Evolutionary conservation across 768 basidiomycete genomes (phyloP), one percentile per base, ranked within the genome.

Genomic region (Brasilioporus rufonigricans): DNA sequence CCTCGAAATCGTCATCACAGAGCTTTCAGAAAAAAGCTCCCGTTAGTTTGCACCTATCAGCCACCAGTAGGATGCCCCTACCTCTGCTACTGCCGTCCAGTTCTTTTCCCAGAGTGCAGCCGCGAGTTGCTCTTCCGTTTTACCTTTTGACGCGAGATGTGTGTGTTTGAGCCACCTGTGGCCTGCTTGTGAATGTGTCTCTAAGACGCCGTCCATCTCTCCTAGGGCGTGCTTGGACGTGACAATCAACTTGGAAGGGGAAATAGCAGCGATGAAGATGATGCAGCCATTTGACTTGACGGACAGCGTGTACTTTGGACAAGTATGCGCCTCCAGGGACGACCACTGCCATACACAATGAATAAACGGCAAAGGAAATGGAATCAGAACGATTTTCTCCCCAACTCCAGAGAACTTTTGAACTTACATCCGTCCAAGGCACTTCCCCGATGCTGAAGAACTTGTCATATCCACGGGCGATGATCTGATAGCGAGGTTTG

Each of bases 381-480:
- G 18, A 12, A 48, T 55, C 32, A 61, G 39, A n/a, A 45, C 8
- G 21, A 2, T 11, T 5, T 19, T 6, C 23, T 27, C n/a, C 39
- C n/a, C n/a, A 23, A 49, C 5, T 5, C 10, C 13, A 39, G 23
- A 36, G 31, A 46, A 38, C 19, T 5, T 24, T 29, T 10, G 21
- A 10, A 76, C 90, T 62, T 66, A 96, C 96, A 53, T 85, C 85
- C 1, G 89, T 95, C 93, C 95, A 98, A 3, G 88, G 91, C 5
- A 98, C 93, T 70, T 99, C 97, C 4, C 87, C 91, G 29, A 97
- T 91, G 67, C 97, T 98, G 78, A 98, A 98, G 73, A 99, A 98
- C 75, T 99, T 99, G 76, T 98, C 97, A 67, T 99, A 98, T 0
- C 96, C 97, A 44, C 97, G 76, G 0, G 82, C 88, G 1, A 97